Evolutionary conservation across 2,329 filamentous ascomycete species (phyloP), one percentile per base, ranked within the genome.

Genomic region (Alternaria sp.): DNA sequence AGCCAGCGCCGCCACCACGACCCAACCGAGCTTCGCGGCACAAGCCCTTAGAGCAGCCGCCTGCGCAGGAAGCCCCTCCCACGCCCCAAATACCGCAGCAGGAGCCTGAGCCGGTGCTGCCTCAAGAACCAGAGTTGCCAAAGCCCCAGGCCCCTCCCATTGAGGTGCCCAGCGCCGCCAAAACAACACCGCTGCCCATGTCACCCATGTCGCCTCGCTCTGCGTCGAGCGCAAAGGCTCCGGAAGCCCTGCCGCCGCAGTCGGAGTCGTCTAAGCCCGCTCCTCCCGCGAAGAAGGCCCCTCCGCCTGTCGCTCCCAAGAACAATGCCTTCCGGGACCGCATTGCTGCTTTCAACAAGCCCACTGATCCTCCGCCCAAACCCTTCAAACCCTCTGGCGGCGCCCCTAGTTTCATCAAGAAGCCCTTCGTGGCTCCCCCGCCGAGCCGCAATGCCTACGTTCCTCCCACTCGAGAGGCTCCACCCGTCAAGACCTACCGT

Each of bases 281-380:
- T 51, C 71, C 73, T 54, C 56, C 60, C 2, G 70, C 75, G 23
- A 85, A 83, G 59, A 88, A 88, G 63, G 85, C 89, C 21, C 90
- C 92, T 43, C 91, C 93, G 12, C 86, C 87, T 17, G 83, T 88
- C 12, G 85, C 85, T 12, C 92, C 93, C 71, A 97, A 97, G 79
- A 93, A 93, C 26, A 92, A 88, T 74, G 93, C 96, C 2, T 98
- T 99, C 83, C 94, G 88, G 77, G 96, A 98, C 81, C 92, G 96
- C 66, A 97, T 99, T 77, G 96, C 96, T 32, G 95, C 96, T 47
- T 99, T 99, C 83, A 99, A 99, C 81, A 96, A 95, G 78, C 85
- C 92, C 47, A 88, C 92, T 40, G 93, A 93, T 6, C 89, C 93
- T 3, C 96, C 96, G 9, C 85, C 96, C 63, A 88, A 93, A n/a